phyloP scores from a whole-genome alignment of 768 basidiomycete species.

The Rhodotorula toruloides region DNA sequence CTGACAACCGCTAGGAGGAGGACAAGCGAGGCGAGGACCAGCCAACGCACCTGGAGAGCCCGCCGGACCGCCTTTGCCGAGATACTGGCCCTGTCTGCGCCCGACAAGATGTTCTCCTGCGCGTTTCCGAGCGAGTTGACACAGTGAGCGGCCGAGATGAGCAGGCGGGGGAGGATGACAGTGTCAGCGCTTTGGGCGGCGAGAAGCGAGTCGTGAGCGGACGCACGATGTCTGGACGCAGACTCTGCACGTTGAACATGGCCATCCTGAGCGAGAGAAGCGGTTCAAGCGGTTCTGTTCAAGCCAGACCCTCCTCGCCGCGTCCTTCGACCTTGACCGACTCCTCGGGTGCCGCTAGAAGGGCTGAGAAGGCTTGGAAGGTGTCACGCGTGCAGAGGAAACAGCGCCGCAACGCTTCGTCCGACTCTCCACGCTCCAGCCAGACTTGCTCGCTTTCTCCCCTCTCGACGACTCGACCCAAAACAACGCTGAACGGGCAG shows the following conservation, averaged over 20 bases:
- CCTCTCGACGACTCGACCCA: no score
- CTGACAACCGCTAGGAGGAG: background rate
- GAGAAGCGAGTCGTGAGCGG: background rate
- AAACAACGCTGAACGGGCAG: no score
- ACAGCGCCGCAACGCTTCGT: no score
- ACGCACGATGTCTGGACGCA: slow-evolving; percentile 15
- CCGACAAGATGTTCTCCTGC: background rate
- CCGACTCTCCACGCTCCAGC: no score
- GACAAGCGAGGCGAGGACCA: background rate
- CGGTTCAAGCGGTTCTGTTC: no score
- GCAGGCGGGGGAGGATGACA: background rate
- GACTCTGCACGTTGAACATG: slow-evolving; percentile 1
- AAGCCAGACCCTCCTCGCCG: background rate
- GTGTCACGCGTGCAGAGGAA: no score
- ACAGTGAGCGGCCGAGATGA: background rate
- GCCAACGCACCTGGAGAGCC: slow-evolving; percentile 21
- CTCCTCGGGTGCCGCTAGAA: background rate
- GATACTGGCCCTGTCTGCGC: background rate
- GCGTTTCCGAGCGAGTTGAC: background rate
- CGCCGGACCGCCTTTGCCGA: slow-evolving; percentile 16
- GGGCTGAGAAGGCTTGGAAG: background rate
- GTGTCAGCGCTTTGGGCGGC: no score
- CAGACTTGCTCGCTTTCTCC: no score
- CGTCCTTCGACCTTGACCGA: background rate
- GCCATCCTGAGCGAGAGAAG: background rate